Evolutionary conservation across 371 early-diverging fungal species (phyloP).

Genomic region (Zopfochytrium polystomum): DNA sequence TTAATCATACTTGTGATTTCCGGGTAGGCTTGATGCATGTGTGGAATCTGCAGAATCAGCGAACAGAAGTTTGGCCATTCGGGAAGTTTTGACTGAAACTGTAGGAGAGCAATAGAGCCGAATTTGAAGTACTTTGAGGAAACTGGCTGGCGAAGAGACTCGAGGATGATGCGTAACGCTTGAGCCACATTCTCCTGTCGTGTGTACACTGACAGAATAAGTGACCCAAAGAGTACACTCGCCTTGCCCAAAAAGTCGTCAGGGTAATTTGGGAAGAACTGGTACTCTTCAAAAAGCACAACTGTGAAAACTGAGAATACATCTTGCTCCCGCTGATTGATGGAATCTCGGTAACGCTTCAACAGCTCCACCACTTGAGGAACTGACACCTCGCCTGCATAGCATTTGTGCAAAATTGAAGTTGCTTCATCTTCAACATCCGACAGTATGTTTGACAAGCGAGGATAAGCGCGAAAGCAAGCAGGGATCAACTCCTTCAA

Average conservation of each 20-base stretch:
- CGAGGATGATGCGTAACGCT: conserved; percentile 80
- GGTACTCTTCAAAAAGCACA: conserved; percentile 89
- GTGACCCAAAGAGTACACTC: conserved; percentile 79
- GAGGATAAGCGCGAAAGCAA: conserved; percentile 14
- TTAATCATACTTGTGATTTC: conserved; percentile 56
- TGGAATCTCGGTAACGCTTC: conserved; percentile 66
- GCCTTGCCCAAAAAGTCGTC: conserved; percentile 86
- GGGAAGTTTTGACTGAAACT: conserved; percentile 75
- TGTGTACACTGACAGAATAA: conserved; percentile 83
- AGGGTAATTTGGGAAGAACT: conserved; percentile 90
- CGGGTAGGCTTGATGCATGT: conserved; percentile 72
- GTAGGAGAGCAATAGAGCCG: conserved; percentile 80
- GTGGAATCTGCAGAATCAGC: conserved; percentile 73
- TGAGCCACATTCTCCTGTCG: conserved; percentile 68
- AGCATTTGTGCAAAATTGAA: conserved; percentile 72
- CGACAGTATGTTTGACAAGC: conserved; percentile 27
- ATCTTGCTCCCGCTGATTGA: conserved; percentile 66
- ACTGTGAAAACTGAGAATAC: conserved; percentile 80
- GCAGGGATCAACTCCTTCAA: conserved; percentile 5
- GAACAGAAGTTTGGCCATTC: conserved; percentile 91
- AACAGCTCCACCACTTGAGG: conserved; percentile 72
- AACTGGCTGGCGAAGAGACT: conserved; percentile 75
- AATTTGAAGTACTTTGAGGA: conserved; percentile 85
- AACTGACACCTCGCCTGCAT: conserved; percentile 70
- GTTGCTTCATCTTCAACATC: conserved; percentile 78